Evolutionary conservation across 495 filamentous ascomycete genomes (phyloP).

Genomic region (Beverwykella pulmonaria): DNA sequence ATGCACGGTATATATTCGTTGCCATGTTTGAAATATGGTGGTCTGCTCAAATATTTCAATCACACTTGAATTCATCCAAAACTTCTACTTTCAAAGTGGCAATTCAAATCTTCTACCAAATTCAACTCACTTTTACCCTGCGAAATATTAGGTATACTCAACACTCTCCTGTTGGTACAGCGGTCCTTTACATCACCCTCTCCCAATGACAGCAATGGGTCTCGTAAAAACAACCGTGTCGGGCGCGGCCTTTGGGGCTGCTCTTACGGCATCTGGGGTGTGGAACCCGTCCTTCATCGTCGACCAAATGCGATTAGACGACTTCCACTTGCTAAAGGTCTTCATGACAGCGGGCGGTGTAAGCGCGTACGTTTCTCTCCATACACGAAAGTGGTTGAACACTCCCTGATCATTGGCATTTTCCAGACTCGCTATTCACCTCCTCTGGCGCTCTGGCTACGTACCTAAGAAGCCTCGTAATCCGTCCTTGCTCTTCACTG

Average conservation of each 20-base stretch:
- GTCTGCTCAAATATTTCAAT: too few relatives aligned
- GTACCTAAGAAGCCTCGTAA: conserved; percentile 20
- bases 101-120: too few relatives aligned
- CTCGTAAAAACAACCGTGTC: conserved; percentile 36
- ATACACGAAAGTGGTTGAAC: neutral
- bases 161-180: too few relatives aligned
- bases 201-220: conserved; percentile 1
- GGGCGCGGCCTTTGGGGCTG: conserved; percentile 58
- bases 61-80: too few relatives aligned
- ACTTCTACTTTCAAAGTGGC: too few relatives aligned
- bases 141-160: too few relatives aligned
- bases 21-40: neutral
- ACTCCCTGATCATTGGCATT: neutral
- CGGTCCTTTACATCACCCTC: too few relatives aligned
- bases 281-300: conserved; percentile 57
- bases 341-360: conserved; percentile 58
- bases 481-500: conserved; percentile 9
- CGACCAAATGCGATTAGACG: conserved; percentile 55
- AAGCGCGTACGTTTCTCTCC: conserved; percentile 53
- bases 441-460: conserved; percentile 8
- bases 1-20: neutral
- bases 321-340: conserved; percentile 62
- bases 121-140: too few relatives aligned
- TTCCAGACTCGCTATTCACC: conserved; percentile 18
- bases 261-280: conserved; percentile 56